These are phyloP conservation scores for Vanrija sp. DNA, from an alignment of 1,284 basidiomycete genomes.

Conservation along the genomic window DNA sequence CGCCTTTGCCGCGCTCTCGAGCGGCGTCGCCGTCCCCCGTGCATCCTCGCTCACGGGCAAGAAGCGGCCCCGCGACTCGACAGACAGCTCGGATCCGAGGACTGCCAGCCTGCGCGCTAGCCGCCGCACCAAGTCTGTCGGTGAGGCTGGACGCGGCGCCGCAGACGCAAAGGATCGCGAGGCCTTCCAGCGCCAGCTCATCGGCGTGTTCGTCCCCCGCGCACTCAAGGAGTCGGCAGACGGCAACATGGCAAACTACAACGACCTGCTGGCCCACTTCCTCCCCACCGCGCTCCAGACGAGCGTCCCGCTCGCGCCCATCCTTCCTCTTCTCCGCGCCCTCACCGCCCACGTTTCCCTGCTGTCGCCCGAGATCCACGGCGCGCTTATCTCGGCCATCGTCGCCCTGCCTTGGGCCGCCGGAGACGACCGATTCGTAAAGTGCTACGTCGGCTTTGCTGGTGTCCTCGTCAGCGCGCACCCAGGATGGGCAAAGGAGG, in stretches of 20 bases:
- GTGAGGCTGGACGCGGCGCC: slow-evolving; percentile 24
- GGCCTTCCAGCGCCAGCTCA: slow-evolving; percentile 45
- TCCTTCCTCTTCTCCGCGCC: slow-evolving; percentile 55
- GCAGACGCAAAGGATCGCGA: slow-evolving; percentile 25
- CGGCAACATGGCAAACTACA: slow-evolving; percentile 51
- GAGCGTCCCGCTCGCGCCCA: slow-evolving; percentile 41
- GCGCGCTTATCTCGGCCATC: slow-evolving; percentile 81
- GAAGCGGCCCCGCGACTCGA: slow-evolving; percentile 37
- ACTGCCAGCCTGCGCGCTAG: slow-evolving; percentile 15
- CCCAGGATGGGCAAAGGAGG: slow-evolving; percentile 82
- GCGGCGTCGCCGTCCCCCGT: slow-evolving; percentile 22
- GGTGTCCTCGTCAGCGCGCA: slow-evolving; percentile 90
- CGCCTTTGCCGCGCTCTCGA: background rate
- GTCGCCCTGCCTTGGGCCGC: slow-evolving; percentile 87
- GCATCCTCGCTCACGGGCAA: slow-evolving; percentile 37
- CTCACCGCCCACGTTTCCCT: slow-evolving; percentile 65
- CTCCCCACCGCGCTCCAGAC: slow-evolving; percentile 37
- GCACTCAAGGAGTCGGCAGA: slow-evolving; percentile 39
- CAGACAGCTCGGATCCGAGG: slow-evolving; percentile 20
- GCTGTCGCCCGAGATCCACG: slow-evolving; percentile 56
- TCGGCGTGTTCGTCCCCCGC: slow-evolving; percentile 47
- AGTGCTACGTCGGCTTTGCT: slow-evolving; percentile 79
- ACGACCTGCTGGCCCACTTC: slow-evolving; percentile 56
- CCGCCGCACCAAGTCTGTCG: slow-evolving; percentile 43
- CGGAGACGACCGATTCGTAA: slow-evolving; percentile 71